phyloP scores from a whole-genome alignment of 2,329 filamentous ascomycete genomes.

The Pyricularia sp. region DNA sequence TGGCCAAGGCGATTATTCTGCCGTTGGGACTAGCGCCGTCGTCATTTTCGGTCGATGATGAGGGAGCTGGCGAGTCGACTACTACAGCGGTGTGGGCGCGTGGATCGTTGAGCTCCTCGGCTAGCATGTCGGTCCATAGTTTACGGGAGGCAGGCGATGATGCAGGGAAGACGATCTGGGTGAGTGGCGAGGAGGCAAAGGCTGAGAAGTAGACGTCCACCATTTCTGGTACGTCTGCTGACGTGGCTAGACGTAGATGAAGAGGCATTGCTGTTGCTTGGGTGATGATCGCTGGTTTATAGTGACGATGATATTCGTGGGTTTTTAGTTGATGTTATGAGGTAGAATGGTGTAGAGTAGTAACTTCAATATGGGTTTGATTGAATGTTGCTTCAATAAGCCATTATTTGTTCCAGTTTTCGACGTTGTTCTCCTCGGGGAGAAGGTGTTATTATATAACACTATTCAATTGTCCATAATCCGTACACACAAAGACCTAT shows the following conservation, averaged over 20 bases:
- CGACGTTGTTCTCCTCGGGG: neutral
- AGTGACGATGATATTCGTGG: neutral
- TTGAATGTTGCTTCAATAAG: neutral
- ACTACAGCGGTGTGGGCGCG: constrained; percentile 29
- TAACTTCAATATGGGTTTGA: too few relatives aligned
- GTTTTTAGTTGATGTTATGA: neutral
- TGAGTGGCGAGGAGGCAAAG: constrained; percentile 29
- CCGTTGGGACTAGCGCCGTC: neutral
- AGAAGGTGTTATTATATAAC: neutral
- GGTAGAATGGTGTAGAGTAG: too few relatives aligned
- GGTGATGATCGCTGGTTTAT: neutral
- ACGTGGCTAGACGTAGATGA: constrained; percentile 26
- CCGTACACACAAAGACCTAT: neutral
- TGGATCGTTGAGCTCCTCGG: constrained; percentile 29
- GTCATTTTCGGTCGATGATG: constrained; percentile 1
- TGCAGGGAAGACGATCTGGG: constrained; percentile 26
- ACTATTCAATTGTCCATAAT: neutral
- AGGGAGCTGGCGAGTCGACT: constrained; percentile 16
- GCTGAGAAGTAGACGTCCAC: constrained; percentile 33
- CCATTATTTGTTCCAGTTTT: neutral
- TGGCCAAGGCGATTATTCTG: constrained; percentile 32
- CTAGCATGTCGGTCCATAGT: constrained; percentile 25
- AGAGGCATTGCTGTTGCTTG: constrained; percentile 8
- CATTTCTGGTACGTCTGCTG: constrained; percentile 29
- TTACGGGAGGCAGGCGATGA: constrained; percentile 13